Base-by-base conservation (phyloP, 805 yeast genomes). In the Lipomyces chichibuensis region DNA sequence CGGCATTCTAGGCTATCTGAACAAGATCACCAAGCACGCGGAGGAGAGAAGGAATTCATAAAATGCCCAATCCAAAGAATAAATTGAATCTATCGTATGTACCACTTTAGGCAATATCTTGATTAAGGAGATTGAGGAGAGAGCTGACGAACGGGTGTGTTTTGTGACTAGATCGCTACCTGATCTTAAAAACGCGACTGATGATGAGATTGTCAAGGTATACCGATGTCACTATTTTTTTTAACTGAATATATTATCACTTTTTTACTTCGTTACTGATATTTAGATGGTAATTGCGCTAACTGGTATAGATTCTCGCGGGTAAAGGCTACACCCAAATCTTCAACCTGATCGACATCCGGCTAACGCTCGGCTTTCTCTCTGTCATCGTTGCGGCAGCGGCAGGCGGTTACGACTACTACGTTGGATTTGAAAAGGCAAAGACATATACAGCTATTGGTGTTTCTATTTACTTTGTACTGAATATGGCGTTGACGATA, bases 131-230 rank as follows among this genome's bases (percentile, higher is more conserved):
- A 62, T 56, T 33, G 55, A 33, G 52, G 17, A 37, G 32, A 11
- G 27, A 17, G 23, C 51, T 52, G 59, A 49, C 23, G 59, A 53
- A n/a, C n/a, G n/a, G n/a, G n/a, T 6, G 9, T 27, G n/a, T 11
- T 25, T 25, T 29, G 39, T 25, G 33, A 2, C n/a, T 55, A 75
- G 77, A 59, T 76, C 79, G 14, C 46, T 72, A 9, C 43, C 73
- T 14, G 78, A 77, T 43, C 63, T 77, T 65, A 77, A 77, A 62
- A 70, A 65, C 55, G 70, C 74, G 46, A 69, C 76, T 2, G 79
- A 77, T 58, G 78, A 76, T 35, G 74, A 75, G 59, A 59, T 76
- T 25, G 72, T 75, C 13, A 63, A 62, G 65, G 77, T 75, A 43
- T 8, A 17, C 17, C 6, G n/a, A 37, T 14, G 13, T 37, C 17